Conservation (phyloP, 208 protist species). For the Trypanosoma caninum region DNA sequence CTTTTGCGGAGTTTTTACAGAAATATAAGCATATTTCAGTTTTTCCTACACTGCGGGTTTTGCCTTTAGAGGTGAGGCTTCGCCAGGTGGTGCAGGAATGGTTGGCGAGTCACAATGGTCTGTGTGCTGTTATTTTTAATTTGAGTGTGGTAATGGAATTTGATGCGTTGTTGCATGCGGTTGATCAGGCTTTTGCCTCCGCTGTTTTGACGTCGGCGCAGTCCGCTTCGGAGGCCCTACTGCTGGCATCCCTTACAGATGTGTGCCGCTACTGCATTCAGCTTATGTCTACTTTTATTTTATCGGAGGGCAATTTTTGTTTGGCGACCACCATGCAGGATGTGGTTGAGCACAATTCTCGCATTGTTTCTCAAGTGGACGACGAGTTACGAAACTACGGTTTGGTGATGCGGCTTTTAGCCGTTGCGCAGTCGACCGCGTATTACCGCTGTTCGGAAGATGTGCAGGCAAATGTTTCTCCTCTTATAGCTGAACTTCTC, state of each 20-base stretch:
- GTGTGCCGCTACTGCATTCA: conserved; percentile 27
- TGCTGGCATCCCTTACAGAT: conserved; percentile 21
- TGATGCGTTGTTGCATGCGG: background rate
- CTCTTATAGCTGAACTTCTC: conserved; percentile 27
- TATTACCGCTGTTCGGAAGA: conserved; percentile 28
- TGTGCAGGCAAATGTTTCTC: conserved; percentile 23
- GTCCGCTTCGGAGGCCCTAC: conserved; percentile 16
- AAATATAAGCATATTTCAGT: conserved; percentile 20
- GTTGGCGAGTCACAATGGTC: conserved; percentile 19
- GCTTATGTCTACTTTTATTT: conserved; percentile 12
- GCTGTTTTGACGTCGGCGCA: background rate
- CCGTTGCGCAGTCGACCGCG: conserved; percentile 19
- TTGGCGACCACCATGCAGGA: conserved; percentile 15
- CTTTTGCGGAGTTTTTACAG: conserved; percentile 23
- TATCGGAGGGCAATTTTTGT: conserved; percentile 3
- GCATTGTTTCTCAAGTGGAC: conserved; percentile 2
- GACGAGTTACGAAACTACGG: conserved; percentile 17
- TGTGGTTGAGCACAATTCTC: conserved; percentile 17
- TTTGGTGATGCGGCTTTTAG: conserved; percentile 10
- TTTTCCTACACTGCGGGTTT: conserved; percentile 8
- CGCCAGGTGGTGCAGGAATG: conserved; percentile 22
- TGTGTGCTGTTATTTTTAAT: conserved; percentile 6
- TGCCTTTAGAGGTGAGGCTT: conserved; percentile 9
- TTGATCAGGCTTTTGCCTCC: conserved; percentile 1
- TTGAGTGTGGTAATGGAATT: conserved; percentile 12